phyloP scores from a whole-genome alignment of 495 filamentous ascomycete genomes.

The Penicillium egyptiacum region DNA sequence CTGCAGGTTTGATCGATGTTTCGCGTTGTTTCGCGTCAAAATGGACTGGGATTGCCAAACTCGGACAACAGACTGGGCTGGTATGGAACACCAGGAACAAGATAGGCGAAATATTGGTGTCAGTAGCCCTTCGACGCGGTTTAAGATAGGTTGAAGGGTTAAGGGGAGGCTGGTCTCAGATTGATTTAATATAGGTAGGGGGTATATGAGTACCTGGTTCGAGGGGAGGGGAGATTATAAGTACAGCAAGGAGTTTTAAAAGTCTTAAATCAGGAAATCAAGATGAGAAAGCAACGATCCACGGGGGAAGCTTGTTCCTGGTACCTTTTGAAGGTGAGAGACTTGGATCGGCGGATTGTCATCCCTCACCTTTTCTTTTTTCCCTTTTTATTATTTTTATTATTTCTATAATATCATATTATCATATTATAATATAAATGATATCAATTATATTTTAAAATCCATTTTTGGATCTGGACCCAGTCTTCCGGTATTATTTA shows the following conservation, averaged over 20 bases:
- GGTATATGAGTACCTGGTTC: background rate
- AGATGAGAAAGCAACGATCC: conserved; percentile 7
- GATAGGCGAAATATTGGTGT: conserved; percentile 8
- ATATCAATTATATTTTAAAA: background rate
- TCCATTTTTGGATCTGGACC: background rate
- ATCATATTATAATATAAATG: conserved; percentile 4
- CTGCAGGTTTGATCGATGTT: conserved; percentile 16
- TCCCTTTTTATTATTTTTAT: conserved; percentile 18
- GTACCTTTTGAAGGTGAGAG: conserved; percentile 8
- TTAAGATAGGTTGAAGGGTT: conserved; percentile 9
- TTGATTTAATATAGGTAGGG: conserved; percentile 24
- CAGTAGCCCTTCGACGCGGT: conserved; percentile 13
- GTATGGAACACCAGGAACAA: conserved; percentile 1
- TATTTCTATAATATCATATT: conserved; percentile 9
- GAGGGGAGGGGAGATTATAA: conserved; percentile 29
- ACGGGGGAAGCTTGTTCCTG: conserved; percentile 28
- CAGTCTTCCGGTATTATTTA: conserved; percentile 4
- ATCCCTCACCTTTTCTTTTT: conserved; percentile 34
- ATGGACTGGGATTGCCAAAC: conserved; percentile 5
- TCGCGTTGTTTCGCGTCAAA: conserved; percentile 26
- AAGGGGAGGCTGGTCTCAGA: conserved; percentile 36
- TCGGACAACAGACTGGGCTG: conserved; percentile 10
- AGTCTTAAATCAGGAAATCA: conserved; percentile 18
- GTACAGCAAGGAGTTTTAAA: conserved; percentile 21
- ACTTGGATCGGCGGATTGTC: conserved; percentile 25